Evolutionary conservation across 1,284 basidiomycete species (phyloP), one percentile per base, ranked within the genome.

Genomic region (Melampsora americana): DNA sequence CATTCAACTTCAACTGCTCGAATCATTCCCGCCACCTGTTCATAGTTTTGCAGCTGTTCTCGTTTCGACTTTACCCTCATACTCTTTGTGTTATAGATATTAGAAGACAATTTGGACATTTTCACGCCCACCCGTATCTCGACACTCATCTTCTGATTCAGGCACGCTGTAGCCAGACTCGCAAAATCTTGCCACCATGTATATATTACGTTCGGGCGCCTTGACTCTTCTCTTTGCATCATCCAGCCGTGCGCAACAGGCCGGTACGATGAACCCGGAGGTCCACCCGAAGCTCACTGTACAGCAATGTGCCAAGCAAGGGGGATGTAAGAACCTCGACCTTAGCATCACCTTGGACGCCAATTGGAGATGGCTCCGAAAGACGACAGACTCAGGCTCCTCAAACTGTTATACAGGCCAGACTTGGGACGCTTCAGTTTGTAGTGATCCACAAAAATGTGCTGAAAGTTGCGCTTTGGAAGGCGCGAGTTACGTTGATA

Each of bases 361-460:
- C 5, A 73, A 73, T 32, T 73, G 70, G 70, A 42, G 70, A 23
- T 73, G 70, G 70, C 1, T 48, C 14, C 62, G 32, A 16, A 30
- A 50, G 32, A 5, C 1, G 53, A 39, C 3, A 35, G 44, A 12
- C 39, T 53, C n/a, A 56, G 66, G 62, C n/a, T n/a, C n/a, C n/a
- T n/a, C n/a, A n/a, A 73, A 73, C 48, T 73, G 70, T 35, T 73
- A 73, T 48, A 73, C 61, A 2, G 70, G 70, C 0, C 64, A 66
- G 42, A 16, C 26, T 18, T 73, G 70, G 70, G 62, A 66, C 28
- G n/a, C n/a, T n/a, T 0, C 46, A 5, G 50, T n/a, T n/a, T n/a
- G n/a, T n/a, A n/a, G n/a, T n/a, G n/a, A n/a, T n/a, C n/a, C n/a
- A n/a, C n/a, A 26, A 20, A 11, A 39, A 18, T 73, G 70, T 66